These are phyloP conservation scores for Prunus fruticosa DNA, from an alignment of 306 rosid species.

Conservation along the genomic window DNA sequence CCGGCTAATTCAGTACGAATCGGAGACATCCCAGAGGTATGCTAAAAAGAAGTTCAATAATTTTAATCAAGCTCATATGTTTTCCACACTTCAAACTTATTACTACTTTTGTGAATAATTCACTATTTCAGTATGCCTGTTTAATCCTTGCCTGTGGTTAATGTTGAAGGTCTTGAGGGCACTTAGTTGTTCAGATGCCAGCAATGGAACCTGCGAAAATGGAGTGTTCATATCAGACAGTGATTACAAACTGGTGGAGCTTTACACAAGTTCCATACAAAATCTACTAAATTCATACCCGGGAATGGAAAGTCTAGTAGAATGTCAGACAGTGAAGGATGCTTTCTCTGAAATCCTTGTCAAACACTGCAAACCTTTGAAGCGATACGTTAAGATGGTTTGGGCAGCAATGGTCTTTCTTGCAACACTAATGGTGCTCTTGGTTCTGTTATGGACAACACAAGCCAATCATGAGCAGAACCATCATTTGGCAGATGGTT, in stretches of 20 bases:
- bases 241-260: conserved; percentile 31
- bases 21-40: conserved; percentile 69
- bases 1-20: conserved; percentile 42
- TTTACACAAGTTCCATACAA: conserved; percentile 56
- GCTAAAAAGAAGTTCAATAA: background rate
- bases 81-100: background rate
- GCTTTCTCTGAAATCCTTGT: conserved; percentile 52
- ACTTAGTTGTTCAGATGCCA: conserved; percentile 39
- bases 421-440: conserved; percentile 39
- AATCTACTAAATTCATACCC: conserved; percentile 54
- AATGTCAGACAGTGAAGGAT: conserved; percentile 54
- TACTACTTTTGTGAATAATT: background rate
- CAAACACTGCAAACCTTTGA: conserved; percentile 63
- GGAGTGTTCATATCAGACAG: conserved; percentile 24
- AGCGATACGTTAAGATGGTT: conserved; percentile 36
- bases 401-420: conserved; percentile 45
- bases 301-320: conserved; percentile 47
- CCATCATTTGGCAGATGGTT: conserved; percentile 29
- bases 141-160: conserved; percentile 2
- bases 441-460: conserved; percentile 45
- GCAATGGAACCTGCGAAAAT: conserved; percentile 30
- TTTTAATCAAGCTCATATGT: background rate
- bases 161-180: conserved; percentile 45
- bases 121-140: background rate
- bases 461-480: conserved; percentile 24